Conservation (phyloP, 78 protist species). For the Dictyostelium purpureum region DNA sequence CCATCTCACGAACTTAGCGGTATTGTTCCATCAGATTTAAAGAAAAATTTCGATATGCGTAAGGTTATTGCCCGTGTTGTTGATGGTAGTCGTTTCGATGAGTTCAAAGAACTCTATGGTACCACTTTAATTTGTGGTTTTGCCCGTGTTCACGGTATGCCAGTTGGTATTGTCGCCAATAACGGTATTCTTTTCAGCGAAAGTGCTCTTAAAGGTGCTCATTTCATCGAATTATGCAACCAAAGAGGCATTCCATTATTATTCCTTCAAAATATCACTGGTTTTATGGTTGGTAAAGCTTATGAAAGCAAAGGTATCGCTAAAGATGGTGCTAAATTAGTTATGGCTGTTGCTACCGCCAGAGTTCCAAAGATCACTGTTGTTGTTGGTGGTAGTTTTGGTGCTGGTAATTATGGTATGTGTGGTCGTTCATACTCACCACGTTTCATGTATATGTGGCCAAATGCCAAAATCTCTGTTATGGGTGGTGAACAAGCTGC, state of each 20-base stretch:
- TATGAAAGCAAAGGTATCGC: slow-evolving; percentile 95
- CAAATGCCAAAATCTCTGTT: slow-evolving; percentile 95
- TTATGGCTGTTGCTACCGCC: slow-evolving; percentile 97
- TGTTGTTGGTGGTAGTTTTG: slow-evolving; percentile 97
- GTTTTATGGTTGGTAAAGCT: slow-evolving; percentile 97
- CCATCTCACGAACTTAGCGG: slow-evolving; percentile 86
- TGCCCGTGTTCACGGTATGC: slow-evolving; percentile 93
- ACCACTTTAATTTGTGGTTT: slow-evolving; percentile 94
- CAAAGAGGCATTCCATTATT: slow-evolving; percentile 96
- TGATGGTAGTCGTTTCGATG: slow-evolving; percentile 94
- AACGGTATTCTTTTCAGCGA: slow-evolving; percentile 94
- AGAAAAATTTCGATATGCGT: slow-evolving; percentile 86
- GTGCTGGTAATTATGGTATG: slow-evolving; percentile 99
- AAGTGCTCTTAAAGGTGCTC: slow-evolving; percentile 94
- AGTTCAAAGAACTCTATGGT: slow-evolving; percentile 96
- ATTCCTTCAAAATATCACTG: slow-evolving; percentile 98
- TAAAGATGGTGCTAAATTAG: slow-evolving; percentile 98
- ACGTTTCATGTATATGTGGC: slow-evolving; percentile 97
- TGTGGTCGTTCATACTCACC: slow-evolving; percentile 96
- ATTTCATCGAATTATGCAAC: slow-evolving; percentile 95
- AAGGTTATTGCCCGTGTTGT: slow-evolving; percentile 95
- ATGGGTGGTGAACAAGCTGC: slow-evolving; percentile 99
- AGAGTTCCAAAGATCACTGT: slow-evolving; percentile 97
- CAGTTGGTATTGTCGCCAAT: slow-evolving; percentile 98
- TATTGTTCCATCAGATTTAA: slow-evolving; percentile 84